Evolutionary conservation across 2,329 filamentous ascomycete genomes (phyloP), one percentile per base, ranked within the genome.

Genomic region (Tricladium varicosporioides): DNA sequence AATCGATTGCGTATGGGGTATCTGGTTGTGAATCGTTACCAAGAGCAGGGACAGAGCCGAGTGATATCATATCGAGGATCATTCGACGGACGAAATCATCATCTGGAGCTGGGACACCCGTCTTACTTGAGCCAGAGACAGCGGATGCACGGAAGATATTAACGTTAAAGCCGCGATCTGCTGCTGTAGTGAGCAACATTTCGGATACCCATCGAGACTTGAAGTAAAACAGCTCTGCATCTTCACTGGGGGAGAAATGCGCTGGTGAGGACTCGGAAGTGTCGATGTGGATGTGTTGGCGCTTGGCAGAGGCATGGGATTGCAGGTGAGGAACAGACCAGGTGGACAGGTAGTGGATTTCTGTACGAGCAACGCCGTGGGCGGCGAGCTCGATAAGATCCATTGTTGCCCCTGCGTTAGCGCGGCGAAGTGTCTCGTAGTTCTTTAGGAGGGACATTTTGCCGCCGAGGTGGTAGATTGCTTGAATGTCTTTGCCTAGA

Each of bases 71-170:
- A 22, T 51, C 48, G 14, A 51, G 15, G 31, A 51, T 51, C 48
- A 51, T 51, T 10, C 48, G 48, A 32, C 32, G 48, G 48, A 51
- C 48, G 16, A 51, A 51, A 42, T 51, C 48, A 42, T 51, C 48
- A 22, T 51, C 48, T 16, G 48, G 48, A 51, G 48, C 48, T 4
- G 48, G 48, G 31, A 51, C 48, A 18, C 36, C 40, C 9, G 48
- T 51, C 2, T 11, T 32, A 10, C n/a, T 42, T 14, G 31, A 40
- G 15, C 48, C 32, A 19, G 48, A 51, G 10, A 51, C 48, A 9
- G 48, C 48, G 10, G 48, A 51, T 13, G 48, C 48, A 13, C 48
- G 48, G 33, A 51, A 42, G 13, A 51, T 51, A 33, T 18, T 42
- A 5, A 51, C 19, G 33, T 51, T 42, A 11, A 51, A 51, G 15